Conservation (phyloP, 83 land plant species). For the Picea engelmannii region DNA sequence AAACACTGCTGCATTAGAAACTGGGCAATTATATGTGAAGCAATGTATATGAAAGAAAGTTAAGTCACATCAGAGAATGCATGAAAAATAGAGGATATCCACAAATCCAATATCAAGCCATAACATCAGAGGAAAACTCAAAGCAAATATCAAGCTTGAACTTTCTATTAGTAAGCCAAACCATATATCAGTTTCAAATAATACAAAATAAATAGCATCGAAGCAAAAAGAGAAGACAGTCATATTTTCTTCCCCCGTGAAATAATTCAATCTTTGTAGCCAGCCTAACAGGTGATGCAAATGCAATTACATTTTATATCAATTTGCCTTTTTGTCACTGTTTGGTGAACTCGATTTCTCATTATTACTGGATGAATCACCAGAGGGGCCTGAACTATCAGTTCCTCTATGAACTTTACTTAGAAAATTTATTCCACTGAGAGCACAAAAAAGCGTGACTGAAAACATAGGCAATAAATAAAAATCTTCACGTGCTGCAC, state of each 20-base stretch:
- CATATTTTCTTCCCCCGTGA: not conserved
- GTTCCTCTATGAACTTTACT: not conserved
- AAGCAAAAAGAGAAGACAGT: not conserved
- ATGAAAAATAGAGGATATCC: not conserved
- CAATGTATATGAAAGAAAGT: not conserved
- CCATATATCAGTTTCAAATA: not conserved
- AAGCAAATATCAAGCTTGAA: not conserved
- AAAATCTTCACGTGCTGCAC: slow-evolving; percentile 2
- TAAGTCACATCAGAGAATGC: not conserved
- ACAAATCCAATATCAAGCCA: not conserved
- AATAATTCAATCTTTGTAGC: not conserved
- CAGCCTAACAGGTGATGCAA: not conserved
- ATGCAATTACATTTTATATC: not conserved
- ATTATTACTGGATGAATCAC: not conserved
- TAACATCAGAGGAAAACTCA: not conserved
- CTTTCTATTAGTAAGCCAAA: not conserved
- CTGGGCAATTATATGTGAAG: not conserved
- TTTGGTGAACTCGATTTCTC: slow-evolving; percentile 1
- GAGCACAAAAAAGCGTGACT: slow-evolving; percentile 3
- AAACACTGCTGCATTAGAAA: not conserved
- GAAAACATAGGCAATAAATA: slow-evolving; percentile 12
- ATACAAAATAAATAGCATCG: not conserved
- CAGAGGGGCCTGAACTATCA: not conserved
- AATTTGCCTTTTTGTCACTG: not conserved
- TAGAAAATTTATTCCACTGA: not conserved